Evolutionary conservation across 495 filamentous ascomycete species (phyloP).

Genomic region (Thermochaetoides thermophila): DNA sequence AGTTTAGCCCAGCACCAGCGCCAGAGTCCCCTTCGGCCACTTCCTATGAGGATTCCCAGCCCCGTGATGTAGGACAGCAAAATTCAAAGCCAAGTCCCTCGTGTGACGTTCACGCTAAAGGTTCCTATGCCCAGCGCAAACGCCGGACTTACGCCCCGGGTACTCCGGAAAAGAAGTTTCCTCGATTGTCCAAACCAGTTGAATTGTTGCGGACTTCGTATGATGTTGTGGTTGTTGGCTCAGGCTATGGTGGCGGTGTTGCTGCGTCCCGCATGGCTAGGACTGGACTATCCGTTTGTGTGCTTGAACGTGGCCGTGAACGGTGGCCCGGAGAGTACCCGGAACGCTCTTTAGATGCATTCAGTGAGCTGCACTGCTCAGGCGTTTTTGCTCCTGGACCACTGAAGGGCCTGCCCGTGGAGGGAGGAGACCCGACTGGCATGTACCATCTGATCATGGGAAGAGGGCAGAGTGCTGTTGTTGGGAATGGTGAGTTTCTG

Average conservation of each 20-base stretch:
- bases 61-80: too few species aligned
- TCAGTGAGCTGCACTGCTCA: slow-evolving; percentile 36
- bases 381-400: slow-evolving; percentile 33
- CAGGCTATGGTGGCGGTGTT: slow-evolving; percentile 53
- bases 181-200: slow-evolving; percentile 41
- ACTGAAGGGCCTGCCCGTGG: slow-evolving; percentile 24
- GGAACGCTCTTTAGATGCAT: slow-evolving; percentile 26
- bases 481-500: slow-evolving; percentile 41
- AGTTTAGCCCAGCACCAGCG: too few species aligned
- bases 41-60: too few species aligned
- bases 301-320: slow-evolving; percentile 49
- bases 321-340: slow-evolving; percentile 54
- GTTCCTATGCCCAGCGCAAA: slow-evolving; percentile 16
- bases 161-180: slow-evolving; percentile 23
- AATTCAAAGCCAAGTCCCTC: too few species aligned
- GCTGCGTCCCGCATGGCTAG: slow-evolving; percentile 51
- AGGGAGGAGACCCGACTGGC: slow-evolving; percentile 40
- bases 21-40: too few species aligned
- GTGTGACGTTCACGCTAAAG: not conserved
- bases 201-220: slow-evolving; percentile 42
- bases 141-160: slow-evolving; percentile 30
- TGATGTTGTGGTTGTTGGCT: slow-evolving; percentile 52
- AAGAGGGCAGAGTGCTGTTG: slow-evolving; percentile 50
- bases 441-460: slow-evolving; percentile 50
- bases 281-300: slow-evolving; percentile 43